phyloP scores from a whole-genome alignment of 208 protist species.

The Vickermania spadyakhi region DNA sequence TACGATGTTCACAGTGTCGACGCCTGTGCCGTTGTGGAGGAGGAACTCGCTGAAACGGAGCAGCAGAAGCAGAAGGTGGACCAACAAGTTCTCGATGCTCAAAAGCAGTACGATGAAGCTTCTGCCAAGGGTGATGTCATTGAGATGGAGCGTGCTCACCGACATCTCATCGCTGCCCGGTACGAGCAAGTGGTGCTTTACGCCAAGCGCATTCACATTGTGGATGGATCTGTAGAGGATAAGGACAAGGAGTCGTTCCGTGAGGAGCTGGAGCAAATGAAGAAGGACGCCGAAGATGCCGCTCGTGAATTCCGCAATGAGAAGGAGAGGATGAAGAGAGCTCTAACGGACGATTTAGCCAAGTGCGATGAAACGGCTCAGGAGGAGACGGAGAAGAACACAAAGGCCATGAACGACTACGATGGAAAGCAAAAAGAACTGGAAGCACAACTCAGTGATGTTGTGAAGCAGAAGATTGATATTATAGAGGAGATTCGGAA shows the following conservation, averaged over 20 bases:
- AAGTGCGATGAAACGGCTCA: slow-evolving; percentile 27
- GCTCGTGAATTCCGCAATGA: slow-evolving; percentile 36
- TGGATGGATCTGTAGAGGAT: slow-evolving; percentile 21
- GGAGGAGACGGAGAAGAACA: slow-evolving; percentile 32
- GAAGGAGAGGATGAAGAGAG: slow-evolving; percentile 24
- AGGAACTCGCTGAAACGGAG: slow-evolving; percentile 59
- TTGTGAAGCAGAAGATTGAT: slow-evolving; percentile 39
- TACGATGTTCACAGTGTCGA: slow-evolving; percentile 72
- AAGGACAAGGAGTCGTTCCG: slow-evolving; percentile 32
- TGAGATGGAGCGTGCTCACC: slow-evolving; percentile 61
- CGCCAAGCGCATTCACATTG: slow-evolving; percentile 39
- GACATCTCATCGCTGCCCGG: slow-evolving; percentile 61
- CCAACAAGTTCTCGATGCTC: slow-evolving; percentile 32
- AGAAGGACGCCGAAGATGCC: slow-evolving; percentile 41
- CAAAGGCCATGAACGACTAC: slow-evolving; percentile 25
- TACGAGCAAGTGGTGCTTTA: slow-evolving; percentile 58
- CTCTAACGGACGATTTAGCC: slow-evolving; percentile 34
- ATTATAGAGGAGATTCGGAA: slow-evolving; percentile 55
- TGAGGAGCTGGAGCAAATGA: slow-evolving; percentile 32
- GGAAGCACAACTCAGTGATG: slow-evolving; percentile 14
- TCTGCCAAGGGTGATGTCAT: slow-evolving; percentile 43
- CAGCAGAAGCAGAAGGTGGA: slow-evolving; percentile 18
- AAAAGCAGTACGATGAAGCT: slow-evolving; percentile 34
- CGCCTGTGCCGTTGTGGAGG: slow-evolving; percentile 34
- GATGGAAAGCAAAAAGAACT: slow-evolving; percentile 17